Base-by-base conservation (phyloP, 2,329 filamentous ascomycete species). In the Pyrenochaeta sp. region DNA sequence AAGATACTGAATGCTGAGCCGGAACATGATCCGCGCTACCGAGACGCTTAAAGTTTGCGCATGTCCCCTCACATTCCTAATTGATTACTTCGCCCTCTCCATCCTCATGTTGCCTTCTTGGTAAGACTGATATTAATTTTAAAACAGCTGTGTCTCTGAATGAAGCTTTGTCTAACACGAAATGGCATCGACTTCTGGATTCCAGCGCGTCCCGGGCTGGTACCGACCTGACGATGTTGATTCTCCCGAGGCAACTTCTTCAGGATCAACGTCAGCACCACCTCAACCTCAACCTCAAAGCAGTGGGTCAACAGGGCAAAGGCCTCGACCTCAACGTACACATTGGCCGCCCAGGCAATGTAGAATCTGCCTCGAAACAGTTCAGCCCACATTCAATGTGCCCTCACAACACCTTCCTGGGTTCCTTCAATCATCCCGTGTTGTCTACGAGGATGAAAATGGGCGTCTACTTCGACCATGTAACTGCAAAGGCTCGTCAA, bases 401-500 rank as follows among this genome's bases (percentile, higher is more conserved):
- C 74, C 77, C 10, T 75, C 78, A 8, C 78, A 82, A 44, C 76
- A 74, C 44, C 61, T 84, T 15, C 80, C 83, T 17, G 75, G 76
- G 17, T 78, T 84, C 38, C 70, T 88, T 29, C 79, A 84, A 53
- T 72, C 80, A 19, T 80, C 83, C 13, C 77, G 78, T 35, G 83
- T 87, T 31, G 77, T 79, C 14, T 96, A 96, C 63, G 80, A 86
- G 37, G 92, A 89, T 17, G 83, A 88, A 49, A 88, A 86, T 53
- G 81, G 87, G 20, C 86, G 90, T 36, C 77, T 99, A 19, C 82
- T 97, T 59, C 88, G 88, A 40, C 94, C 94, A 23, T 99, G 94
- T 78, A 85, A 87, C 73, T 99, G 94, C 80, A 95, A 90, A 74
- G 94, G 94, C 38, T 90, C 89, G 26, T 89, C 93, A 59, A 89